A percentile compares a stretch with the other conserved stretches of the same genome.
Conservation (phyloP, 345 rosid genomes). For the Salix udensis region DNA sequence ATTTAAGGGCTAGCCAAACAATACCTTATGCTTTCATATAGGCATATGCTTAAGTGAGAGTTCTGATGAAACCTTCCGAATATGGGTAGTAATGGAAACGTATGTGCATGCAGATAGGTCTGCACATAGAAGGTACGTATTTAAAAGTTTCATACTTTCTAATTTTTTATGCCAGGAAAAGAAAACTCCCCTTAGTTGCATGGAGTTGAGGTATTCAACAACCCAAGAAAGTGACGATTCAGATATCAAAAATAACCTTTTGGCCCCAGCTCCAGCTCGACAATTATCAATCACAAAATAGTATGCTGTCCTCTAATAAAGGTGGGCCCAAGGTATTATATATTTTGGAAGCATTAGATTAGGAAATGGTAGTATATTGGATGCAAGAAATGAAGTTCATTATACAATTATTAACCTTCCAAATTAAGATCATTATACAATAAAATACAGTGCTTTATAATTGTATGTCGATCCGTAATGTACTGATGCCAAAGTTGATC, state of each 20-base stretch:
- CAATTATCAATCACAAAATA: background rate
- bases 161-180: no score
- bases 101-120: no score
- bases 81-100: no score
- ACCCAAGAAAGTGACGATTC: no score
- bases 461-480: background rate
- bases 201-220: background rate
- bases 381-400: background rate
- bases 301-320: background rate
- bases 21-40: background rate
- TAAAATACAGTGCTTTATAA: background rate
- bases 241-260: background rate
- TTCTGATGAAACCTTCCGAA: no score
- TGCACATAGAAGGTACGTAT: no score
- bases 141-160: no score
- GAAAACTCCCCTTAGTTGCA: background rate
- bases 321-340: background rate
- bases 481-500: background rate
- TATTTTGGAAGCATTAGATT: background rate
- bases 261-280: background rate
- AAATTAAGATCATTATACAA: no score
- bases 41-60: no score
- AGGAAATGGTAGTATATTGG: background rate
- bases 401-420: background rate
- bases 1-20: background rate